Evolutionary conservation across 768 basidiomycete species (phyloP), one percentile per base, ranked within the genome.

Genomic region (Chalciporus chontae): DNA sequence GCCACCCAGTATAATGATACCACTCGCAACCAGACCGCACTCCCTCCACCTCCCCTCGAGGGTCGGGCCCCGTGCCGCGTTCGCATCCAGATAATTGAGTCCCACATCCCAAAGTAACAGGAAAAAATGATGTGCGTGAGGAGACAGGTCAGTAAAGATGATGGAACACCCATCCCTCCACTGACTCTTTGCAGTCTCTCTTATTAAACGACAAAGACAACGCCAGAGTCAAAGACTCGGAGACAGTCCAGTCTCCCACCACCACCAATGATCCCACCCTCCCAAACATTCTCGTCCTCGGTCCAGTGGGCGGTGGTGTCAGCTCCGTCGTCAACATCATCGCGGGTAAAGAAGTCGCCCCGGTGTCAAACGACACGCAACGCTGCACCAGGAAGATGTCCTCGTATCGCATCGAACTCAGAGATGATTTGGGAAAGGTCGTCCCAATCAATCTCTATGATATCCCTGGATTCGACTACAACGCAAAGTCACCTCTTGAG

Each of bases 301-400:
- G 64, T 27, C 61, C 58, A 19, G 51, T 39, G 17, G 63, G 66
- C 11, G 58, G 58, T 18, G 65, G 65, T 10, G 56, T 51, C 47
- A 66, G 66, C 40, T 63, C 64, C 34, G 51, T 66, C 41, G 59
- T 66, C 63, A 68, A 68, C 53, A 34, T 66, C 48, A 68, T 66
- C 41, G 55, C 58, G 26, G 57, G 61, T 44, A 45, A 50, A 23
- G 45, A 51, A 2, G 46, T 62, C 3, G 56, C 66, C 46, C 31
- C 2, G 5, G 60, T 60, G 8, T 65, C 63, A 1, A 54, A 55
- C 11, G 54, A 54, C 40, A 43, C 54, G 0, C 11, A 48, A 10
- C 60, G 52, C 3, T 62, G 60, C 52, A 64, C 60, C 19, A 51
- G 38, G 36, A 55, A 45, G 44, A 48, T 51, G 45, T 39, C 21